Evolutionary conservation across 2,329 filamentous ascomycete species (phyloP).

Genomic region (Epichloe sibirici): DNA sequence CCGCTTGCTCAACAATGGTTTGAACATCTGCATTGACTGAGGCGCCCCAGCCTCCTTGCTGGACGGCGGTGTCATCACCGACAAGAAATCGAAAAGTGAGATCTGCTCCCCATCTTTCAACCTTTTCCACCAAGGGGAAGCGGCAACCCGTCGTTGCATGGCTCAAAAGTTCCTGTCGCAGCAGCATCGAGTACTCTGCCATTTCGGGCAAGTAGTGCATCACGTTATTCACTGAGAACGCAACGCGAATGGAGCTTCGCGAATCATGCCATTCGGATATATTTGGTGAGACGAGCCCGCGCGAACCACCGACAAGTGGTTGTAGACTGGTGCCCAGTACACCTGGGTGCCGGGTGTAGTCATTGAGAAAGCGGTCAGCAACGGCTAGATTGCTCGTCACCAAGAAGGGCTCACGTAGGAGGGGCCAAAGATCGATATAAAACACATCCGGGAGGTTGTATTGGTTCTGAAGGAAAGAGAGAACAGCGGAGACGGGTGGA

Average conservation of each 20-base stretch:
- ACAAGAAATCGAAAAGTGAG: slow-evolving; percentile 1
- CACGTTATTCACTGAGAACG: slow-evolving; percentile 1
- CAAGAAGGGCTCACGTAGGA: neutral
- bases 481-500: neutral
- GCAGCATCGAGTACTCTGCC: neutral
- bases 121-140: neutral
- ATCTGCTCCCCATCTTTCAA: slow-evolving; percentile 1
- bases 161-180: neutral
- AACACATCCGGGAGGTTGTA: slow-evolving; percentile 1
- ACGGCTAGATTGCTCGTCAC: neutral
- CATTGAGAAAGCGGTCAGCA: slow-evolving; percentile 1
- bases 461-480: neutral
- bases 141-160: neutral
- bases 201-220: slow-evolving; percentile 1
- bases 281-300: neutral
- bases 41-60: neutral
- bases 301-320: neutral
- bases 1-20: neutral
- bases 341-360: neutral
- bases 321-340: neutral
- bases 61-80: neutral
- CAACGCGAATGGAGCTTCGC: neutral
- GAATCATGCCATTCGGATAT: slow-evolving; percentile 2
- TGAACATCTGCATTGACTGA: neutral
- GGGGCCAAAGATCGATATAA: slow-evolving; percentile 1